Evolutionary conservation across 176 grass and related monocot genomes (phyloP), one percentile per base, ranked within the genome.

Genomic region (Oryza rufipogon): DNA sequence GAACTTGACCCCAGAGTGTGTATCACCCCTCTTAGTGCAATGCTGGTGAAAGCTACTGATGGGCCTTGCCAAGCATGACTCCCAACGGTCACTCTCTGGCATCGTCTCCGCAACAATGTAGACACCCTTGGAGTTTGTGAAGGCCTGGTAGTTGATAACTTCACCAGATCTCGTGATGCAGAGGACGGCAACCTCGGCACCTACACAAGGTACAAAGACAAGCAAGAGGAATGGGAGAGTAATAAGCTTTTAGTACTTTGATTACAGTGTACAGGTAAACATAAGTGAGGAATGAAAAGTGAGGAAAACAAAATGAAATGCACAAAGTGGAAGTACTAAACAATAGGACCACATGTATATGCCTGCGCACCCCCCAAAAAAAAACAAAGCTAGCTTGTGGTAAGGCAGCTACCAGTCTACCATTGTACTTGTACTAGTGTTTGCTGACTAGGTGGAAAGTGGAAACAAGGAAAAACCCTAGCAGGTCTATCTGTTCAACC

Each of bases 131-230:
- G 81, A 92, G 85, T 98, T 87, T 71, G 96, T 98, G 87, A 95
- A 98, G 19, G 93, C 96, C 86, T 98, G 96, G 44, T 95, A 98
- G 61, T 98, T 98, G 67, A 98, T 89, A 47, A 98, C 96, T 58
- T 98, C 96, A 0, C 93, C 96, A 3, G 96, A 93, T 90, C 92
- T 95, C 3, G 91, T 92, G 81, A 98, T 93, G 91, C 96, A 98
- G 32, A 98, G 91, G 61, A 98, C 96, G 36, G 96, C 96, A 48
- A 98, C 92, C 81, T 98, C 96, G 0, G 96, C 91, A 67, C 91
- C 93, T 98, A 82, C 9, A 74, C 34, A 41, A 70, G 54, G 80
- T 22, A 42, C 7, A 74, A 23, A 83, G 38, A 34, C 26, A 74
- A 12, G 33, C 22, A 64, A 13, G 14, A 70, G 30, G 38, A 77